Conservation (phyloP, 345 rosid species). For the Schrenkiella parvula region DNA sequence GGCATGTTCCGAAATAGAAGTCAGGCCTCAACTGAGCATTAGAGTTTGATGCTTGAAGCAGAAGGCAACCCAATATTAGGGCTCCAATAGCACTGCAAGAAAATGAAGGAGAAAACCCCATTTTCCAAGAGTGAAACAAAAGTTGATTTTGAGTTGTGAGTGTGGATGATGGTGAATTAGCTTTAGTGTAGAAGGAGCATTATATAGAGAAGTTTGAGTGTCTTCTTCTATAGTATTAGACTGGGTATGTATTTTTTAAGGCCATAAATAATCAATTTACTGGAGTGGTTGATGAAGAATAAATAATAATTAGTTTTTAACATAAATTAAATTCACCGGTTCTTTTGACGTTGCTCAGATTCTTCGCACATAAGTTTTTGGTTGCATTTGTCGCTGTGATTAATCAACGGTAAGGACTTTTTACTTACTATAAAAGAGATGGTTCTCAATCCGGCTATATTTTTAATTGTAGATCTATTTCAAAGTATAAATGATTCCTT, state of each 20-base stretch:
- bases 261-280: background rate
- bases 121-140: background rate
- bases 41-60: constrained; percentile 25
- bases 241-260: background rate
- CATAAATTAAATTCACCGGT: background rate
- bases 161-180: constrained; percentile 13
- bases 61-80: constrained; percentile 29
- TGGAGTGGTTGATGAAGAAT: constrained; percentile 15
- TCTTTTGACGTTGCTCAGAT: background rate
- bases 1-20: constrained; percentile 20
- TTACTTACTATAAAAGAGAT: background rate
- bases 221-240: background rate
- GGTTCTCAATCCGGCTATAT: background rate
- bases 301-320: background rate
- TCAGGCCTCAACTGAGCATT: constrained; percentile 27
- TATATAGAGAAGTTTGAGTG: constrained; percentile 22
- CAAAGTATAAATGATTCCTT: constrained; percentile 4
- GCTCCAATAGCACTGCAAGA: constrained; percentile 21
- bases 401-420: background rate
- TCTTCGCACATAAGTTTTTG: background rate
- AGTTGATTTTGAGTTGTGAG: background rate
- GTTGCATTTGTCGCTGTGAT: background rate
- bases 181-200: background rate
- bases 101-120: constrained; percentile 11
- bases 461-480: background rate